These are phyloP conservation scores for Poteriospumella lacustris DNA, from an alignment of 108 stramenopile species.

Conservation along the genomic window DNA sequence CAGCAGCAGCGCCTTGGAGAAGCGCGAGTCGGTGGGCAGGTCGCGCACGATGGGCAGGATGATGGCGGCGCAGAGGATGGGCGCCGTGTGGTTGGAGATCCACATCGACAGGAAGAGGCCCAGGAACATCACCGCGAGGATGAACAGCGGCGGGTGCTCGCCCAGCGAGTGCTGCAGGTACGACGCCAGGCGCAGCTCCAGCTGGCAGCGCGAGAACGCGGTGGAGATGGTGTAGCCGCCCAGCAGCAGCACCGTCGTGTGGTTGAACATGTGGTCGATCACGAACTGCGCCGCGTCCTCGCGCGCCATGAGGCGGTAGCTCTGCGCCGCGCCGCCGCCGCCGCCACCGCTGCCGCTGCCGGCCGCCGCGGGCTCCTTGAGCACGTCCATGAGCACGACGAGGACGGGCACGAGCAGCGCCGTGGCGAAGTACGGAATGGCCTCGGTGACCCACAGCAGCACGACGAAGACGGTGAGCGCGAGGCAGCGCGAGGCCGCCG, in stretches of 20 bases:
- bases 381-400: constrained; percentile 39
- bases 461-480: constrained; percentile 20
- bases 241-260: constrained; percentile 51
- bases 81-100: constrained; percentile 53
- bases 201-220: constrained; percentile 43
- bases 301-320: background rate
- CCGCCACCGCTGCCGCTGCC: background rate
- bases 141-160: constrained; percentile 39
- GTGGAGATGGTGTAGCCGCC: constrained; percentile 47
- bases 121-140: constrained; percentile 52
- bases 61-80: constrained; percentile 50
- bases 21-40: constrained; percentile 26
- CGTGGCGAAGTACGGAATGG: constrained; percentile 45
- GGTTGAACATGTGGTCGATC: constrained; percentile 42
- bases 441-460: constrained; percentile 47
- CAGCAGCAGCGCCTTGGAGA: constrained; percentile 42
- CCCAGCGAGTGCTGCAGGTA: constrained; percentile 40
- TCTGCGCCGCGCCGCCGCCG: background rate
- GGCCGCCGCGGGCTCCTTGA: background rate
- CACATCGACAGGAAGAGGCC: constrained; percentile 47
- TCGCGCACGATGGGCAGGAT: constrained; percentile 41
- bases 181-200: constrained; percentile 43
- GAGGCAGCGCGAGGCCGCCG: constrained; percentile 21
- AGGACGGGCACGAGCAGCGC: constrained; percentile 46
- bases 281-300: constrained; percentile 36